Evolutionary conservation across 106 monocot species (phyloP).

Genomic region (Apostasia shenzhenica): DNA sequence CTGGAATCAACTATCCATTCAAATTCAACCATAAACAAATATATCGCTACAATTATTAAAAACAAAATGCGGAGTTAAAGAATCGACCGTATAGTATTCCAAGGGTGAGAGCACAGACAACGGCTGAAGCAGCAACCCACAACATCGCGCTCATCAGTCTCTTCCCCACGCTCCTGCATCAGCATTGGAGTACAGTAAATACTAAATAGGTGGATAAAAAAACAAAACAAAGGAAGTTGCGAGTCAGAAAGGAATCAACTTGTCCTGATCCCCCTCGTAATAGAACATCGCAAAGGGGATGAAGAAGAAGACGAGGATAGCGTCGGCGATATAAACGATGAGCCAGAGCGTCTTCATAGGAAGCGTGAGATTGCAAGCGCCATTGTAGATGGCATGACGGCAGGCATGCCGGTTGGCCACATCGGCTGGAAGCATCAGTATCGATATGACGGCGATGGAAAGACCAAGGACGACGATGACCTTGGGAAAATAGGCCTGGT

Average conservation of each 20-base stretch:
- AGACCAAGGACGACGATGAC: conserved; percentile 81
- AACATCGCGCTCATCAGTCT: conserved; percentile 60
- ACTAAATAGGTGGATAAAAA: background rate
- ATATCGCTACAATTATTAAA: background rate
- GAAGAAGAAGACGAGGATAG: conserved; percentile 81
- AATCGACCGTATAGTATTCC: conserved; percentile 81
- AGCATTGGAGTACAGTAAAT: background rate
- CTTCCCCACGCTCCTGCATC: conserved; percentile 63
- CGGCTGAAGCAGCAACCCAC: conserved; percentile 56
- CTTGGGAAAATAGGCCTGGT: conserved; percentile 98
- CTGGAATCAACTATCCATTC: background rate
- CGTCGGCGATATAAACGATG: conserved; percentile 68
- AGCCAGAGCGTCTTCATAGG: conserved; percentile 98
- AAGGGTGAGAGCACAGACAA: conserved; percentile 74
- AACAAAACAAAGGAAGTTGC: background rate
- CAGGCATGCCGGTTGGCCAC: conserved; percentile 91
- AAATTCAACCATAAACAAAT: background rate
- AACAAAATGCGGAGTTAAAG: background rate
- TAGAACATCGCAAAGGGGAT: conserved; percentile 98
- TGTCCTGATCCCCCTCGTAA: conserved; percentile 98
- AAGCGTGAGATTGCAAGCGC: conserved; percentile 72
- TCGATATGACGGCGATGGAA: conserved; percentile 82
- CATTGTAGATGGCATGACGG: conserved; percentile 72
- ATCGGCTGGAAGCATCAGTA: conserved; percentile 96
- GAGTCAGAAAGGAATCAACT: conserved; percentile 19